Percentiles rank a stretch among this genome's conserved stretches.
phyloP scores from a whole-genome alignment of 164 flowering plant genomes.

The Chloranthus sessilifolius region DNA sequence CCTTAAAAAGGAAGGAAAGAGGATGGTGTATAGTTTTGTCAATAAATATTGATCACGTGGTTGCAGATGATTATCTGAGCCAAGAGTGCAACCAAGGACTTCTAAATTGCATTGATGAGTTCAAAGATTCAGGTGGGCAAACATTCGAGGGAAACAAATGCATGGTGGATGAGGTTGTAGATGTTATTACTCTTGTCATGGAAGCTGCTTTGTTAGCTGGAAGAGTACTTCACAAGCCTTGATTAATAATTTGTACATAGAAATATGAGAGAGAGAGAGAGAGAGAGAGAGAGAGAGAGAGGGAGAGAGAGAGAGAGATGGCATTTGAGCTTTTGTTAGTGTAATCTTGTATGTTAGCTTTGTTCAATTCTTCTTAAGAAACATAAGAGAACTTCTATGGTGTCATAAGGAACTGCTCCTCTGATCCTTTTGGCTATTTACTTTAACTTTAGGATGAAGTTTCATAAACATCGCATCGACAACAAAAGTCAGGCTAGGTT shows the following conservation, averaged over 20 bases:
- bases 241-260: not conserved
- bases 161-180: conserved; percentile 44
- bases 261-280: not conserved
- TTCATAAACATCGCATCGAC: no score
- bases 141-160: conserved; percentile 68
- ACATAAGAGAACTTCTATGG: no score
- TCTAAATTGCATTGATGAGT: conserved; percentile 47
- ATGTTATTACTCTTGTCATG: conserved; percentile 55
- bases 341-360: not conserved
- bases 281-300: not conserved
- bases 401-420: no score
- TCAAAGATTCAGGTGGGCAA: conserved; percentile 31
- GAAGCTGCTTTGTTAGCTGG: conserved; percentile 82
- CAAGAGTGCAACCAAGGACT: conserved; percentile 64
- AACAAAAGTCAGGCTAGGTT: no score
- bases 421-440: no score
- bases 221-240: conserved; percentile 48
- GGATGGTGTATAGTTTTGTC: no score
- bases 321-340: not conserved
- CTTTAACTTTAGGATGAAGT: no score
- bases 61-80: conserved; percentile 70
- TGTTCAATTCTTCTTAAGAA: not conserved
- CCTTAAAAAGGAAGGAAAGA: no score
- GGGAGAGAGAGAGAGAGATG: not conserved
- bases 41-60: no score